phyloP scores from a whole-genome alignment of 2,329 filamentous ascomycete genomes.

The Exophiala bonariae region DNA sequence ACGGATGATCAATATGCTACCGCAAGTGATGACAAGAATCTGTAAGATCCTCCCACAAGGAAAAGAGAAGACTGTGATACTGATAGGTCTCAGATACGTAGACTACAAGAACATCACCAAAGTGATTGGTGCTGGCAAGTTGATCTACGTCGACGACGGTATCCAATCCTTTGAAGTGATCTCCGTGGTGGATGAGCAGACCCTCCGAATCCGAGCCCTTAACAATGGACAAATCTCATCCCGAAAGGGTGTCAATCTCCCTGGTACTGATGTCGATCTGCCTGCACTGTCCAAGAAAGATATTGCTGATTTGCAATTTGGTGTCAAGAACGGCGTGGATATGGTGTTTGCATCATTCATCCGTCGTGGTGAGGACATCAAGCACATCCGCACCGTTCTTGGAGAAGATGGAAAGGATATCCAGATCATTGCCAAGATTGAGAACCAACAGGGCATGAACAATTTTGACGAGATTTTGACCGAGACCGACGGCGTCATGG shows the following conservation, averaged over 20 bases:
- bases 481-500: constrained; percentile 99
- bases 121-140: constrained; percentile 86
- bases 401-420: constrained; percentile 92
- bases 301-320: constrained; percentile 88
- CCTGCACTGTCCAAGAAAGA: constrained; percentile 98
- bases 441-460: constrained; percentile 99
- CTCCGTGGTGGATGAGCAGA: constrained; percentile 84
- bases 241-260: constrained; percentile 98
- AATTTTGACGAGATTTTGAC: constrained; percentile 97
- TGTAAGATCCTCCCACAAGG: constrained; percentile 58
- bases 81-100: constrained; percentile 66
- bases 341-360: constrained; percentile 99
- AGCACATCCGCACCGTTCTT: constrained; percentile 85
- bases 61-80: not conserved
- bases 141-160: constrained; percentile 98
- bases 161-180: constrained; percentile 95
- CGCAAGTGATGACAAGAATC: constrained; percentile 83
- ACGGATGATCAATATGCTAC: constrained; percentile 92
- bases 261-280: constrained; percentile 97
- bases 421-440: constrained; percentile 99
- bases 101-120: constrained; percentile 99
- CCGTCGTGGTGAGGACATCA: constrained; percentile 89
- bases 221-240: constrained; percentile 99
- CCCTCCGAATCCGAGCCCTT: constrained; percentile 77
- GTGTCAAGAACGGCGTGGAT: constrained; percentile 97